phyloP scores from a whole-genome alignment of 768 basidiomycete genomes.

The Kwoniella heveanensis region DNA sequence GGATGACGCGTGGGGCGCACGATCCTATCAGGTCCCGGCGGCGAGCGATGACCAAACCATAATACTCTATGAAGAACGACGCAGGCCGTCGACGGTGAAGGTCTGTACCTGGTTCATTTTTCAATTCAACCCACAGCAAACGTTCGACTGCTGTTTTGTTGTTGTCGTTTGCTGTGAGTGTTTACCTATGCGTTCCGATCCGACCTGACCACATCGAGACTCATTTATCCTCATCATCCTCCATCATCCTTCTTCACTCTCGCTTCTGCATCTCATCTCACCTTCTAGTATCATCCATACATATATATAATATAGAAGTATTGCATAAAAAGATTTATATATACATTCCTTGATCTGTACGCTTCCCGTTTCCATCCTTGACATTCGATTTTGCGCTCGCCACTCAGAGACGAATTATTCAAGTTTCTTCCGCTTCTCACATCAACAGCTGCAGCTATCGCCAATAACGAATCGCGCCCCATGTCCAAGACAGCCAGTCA shows the following conservation, averaged over 20 bases:
- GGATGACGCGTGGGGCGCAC: constrained; percentile 1
- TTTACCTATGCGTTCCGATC: constrained; percentile 12
- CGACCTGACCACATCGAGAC: constrained; percentile 6
- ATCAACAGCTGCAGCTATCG: no score
- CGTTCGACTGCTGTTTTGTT: no score
- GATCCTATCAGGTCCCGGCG: no score
- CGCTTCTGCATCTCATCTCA: not conserved
- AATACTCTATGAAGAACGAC: no score
- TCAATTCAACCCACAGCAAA: no score
- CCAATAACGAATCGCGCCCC: no score
- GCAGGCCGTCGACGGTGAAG: no score
- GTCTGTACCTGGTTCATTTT: no score
- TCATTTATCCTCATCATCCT: not conserved
- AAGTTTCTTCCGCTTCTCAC: no score
- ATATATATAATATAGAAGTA: not conserved
- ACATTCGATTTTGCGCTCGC: not conserved
- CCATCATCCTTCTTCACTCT: not conserved
- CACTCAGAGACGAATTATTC: no score
- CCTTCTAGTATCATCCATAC: constrained; percentile 1
- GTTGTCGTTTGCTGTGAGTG: not conserved
- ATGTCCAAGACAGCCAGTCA: constrained; percentile 6
- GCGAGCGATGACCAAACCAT: no score
- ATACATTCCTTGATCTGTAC: not conserved
- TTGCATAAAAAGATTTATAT: not conserved
- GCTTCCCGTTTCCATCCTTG: not conserved